Base-by-base conservation (phyloP, 2,329 filamentous ascomycete species). In the Pseudocercospora fijiensis region DNA sequence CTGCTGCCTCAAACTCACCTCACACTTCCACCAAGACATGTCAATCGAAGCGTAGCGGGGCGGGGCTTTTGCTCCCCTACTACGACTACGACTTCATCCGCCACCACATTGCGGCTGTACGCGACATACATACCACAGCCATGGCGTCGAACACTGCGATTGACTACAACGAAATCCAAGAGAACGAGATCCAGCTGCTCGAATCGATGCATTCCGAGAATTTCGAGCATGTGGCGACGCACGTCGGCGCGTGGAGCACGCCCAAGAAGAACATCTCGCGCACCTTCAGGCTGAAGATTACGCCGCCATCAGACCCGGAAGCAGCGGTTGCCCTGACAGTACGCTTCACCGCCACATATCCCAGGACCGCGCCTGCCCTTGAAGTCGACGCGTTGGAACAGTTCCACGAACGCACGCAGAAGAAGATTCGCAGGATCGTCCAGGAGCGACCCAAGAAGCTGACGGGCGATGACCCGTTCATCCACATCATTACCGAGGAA, bases 121-220 rank as follows among this genome's bases (percentile, higher is more conserved):
- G 51, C 28, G 22, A 56, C 63, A n/a, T n/a, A n/a, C n/a, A n/a
- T n/a, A 43, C 74, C 74, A 72, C 72, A 75, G 77, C 66, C 65
- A 82, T 82, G 80, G 79, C 79, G 71, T 79, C 80, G 63, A 81
- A 78, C 76, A 58, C 37, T 52, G 57, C 67, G 71, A 83, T 84
- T 63, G 81, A 92, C 74, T 96, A 97, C 79, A 86, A 88, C 68
- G 90, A 96, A 78, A 87, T 90, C 33, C 95, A 98, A 79, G 84
- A 90, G 72, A 90, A 96, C 75, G 95, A 98, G 79, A 83, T 96
- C 62, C 86, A 95, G 75, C 94, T 88, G 51, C 83, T 98, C 64
- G 85, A 90, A 72, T 90, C 94, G 47, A 96, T 98, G 57, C 98
- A 95, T 74, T 89, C 88, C 69, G 91, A 96, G 64, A 93, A 97